These are phyloP conservation scores for Datisca glomerata DNA, from an alignment of 306 rosid genomes.

Conservation along the genomic window DNA sequence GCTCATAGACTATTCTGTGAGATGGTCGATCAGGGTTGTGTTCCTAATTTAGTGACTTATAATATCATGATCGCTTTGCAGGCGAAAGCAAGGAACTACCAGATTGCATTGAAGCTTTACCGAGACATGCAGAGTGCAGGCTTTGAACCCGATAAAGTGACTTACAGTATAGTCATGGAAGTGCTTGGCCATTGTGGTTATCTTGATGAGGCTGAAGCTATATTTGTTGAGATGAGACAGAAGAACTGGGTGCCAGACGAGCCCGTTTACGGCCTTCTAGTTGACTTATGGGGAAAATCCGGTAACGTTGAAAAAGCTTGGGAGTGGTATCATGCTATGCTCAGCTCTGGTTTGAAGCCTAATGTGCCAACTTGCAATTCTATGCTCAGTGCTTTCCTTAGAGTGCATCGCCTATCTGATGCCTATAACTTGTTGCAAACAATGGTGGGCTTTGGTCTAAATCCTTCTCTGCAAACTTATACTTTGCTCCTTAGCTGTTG, in stretches of 20 bases:
- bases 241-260: constrained; percentile 86
- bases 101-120: constrained; percentile 61
- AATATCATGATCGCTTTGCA: constrained; percentile 91
- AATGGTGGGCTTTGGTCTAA: constrained; percentile 64
- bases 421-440: constrained; percentile 63
- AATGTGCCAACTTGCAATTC: constrained; percentile 93
- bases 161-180: constrained; percentile 94
- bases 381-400: constrained; percentile 77
- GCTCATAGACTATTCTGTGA: constrained; percentile 70
- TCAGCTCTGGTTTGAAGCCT: constrained; percentile 68
- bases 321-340: constrained; percentile 81
- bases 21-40: constrained; percentile 83
- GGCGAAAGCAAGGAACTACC: constrained; percentile 90
- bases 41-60: constrained; percentile 85
- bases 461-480: constrained; percentile 81
- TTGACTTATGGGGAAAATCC: constrained; percentile 93
- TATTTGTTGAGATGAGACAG: constrained; percentile 65
- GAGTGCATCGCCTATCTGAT: constrained; percentile 59
- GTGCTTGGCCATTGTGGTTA: constrained; percentile 93
- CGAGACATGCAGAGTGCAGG: constrained; percentile 80
- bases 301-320: constrained; percentile 89
- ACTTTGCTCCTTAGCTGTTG: constrained; percentile 90
- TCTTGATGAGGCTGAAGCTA: constrained; percentile 75
- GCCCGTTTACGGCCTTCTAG: constrained; percentile 88
- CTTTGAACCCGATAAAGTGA: constrained; percentile 81